These are phyloP conservation scores for Elongisporangium anandrum DNA, from an alignment of 352 stramenopile genomes.

Conservation along the genomic window DNA sequence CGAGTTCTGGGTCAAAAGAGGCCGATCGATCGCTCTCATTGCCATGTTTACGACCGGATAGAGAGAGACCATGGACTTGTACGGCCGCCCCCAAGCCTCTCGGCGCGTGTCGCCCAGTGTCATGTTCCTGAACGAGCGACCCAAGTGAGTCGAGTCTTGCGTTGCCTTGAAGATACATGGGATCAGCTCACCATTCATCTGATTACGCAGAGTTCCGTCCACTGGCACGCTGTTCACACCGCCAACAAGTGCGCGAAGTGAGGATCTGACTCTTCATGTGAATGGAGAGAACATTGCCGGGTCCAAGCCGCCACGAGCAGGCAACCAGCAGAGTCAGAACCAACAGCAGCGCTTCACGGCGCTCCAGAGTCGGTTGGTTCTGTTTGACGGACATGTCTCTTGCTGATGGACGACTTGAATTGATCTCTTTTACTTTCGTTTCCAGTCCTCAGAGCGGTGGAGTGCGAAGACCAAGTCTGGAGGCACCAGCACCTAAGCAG, in stretches of 20 bases:
- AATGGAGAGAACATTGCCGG: slow-evolving; percentile 2
- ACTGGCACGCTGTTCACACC: slow-evolving; percentile 22
- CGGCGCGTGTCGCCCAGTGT: slow-evolving; percentile 19
- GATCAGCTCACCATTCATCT: neutral
- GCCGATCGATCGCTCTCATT: neutral
- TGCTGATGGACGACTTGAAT: neutral
- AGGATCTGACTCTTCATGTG: neutral
- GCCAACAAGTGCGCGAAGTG: slow-evolving; percentile 3
- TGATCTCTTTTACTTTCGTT: neutral
- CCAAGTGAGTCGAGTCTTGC: slow-evolving; percentile 16
- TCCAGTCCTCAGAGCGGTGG: slow-evolving; percentile 48
- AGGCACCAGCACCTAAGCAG: slow-evolving; percentile 18
- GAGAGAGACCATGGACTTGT: slow-evolving; percentile 26
- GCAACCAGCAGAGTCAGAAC: slow-evolving; percentile 11
- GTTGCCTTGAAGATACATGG: neutral
- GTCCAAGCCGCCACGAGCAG: neutral
- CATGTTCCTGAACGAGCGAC: slow-evolving; percentile 34
- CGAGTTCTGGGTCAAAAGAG: neutral
- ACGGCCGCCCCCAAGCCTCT: slow-evolving; percentile 29
- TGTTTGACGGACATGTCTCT: neutral
- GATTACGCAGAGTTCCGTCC: slow-evolving; percentile 16
- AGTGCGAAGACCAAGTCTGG: slow-evolving; percentile 19
- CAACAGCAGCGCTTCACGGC: neutral
- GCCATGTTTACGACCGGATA: neutral
- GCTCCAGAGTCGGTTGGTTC: neutral